Conservation (phyloP, 371 early-diverging fungal species). For the Encephalitozoon intestinalis region DNA sequence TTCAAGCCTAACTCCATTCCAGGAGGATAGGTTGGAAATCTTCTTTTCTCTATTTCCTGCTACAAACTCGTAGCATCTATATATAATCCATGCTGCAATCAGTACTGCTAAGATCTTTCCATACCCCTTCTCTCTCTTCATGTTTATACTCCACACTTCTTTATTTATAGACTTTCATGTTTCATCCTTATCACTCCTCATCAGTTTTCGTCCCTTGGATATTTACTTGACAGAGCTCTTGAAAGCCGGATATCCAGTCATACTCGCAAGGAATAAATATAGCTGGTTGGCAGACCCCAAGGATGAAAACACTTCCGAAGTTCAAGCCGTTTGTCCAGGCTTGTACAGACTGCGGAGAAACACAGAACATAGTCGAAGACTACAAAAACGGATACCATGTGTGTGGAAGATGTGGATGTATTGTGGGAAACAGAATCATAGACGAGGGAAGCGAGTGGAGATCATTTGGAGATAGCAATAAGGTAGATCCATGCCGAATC, state of each 20-base stretch:
- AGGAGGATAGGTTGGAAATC: background rate
- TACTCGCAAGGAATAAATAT: background rate
- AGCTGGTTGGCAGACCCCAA: background rate
- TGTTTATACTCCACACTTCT: conserved; percentile 35
- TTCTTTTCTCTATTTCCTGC: background rate
- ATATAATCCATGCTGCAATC: conserved; percentile 21
- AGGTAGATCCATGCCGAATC: conserved; percentile 92
- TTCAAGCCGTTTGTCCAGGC: conserved; percentile 18
- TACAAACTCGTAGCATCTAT: conserved; percentile 22
- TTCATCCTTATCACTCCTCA: background rate
- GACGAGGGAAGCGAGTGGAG: conserved; percentile 98
- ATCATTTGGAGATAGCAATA: conserved; percentile 75
- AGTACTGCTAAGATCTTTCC: conserved; percentile 14
- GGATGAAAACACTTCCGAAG: conserved; percentile 35
- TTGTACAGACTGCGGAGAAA: conserved; percentile 61
- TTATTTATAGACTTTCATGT: background rate
- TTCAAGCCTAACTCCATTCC: background rate
- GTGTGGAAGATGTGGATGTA: conserved; percentile 87
- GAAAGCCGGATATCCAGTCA: background rate
- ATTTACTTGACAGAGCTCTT: background rate
- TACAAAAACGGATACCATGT: conserved; percentile 75
- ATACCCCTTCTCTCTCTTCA: conserved; percentile 43
- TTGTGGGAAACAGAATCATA: conserved; percentile 86
- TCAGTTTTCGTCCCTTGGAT: background rate
- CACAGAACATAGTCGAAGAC: conserved; percentile 84